These are phyloP conservation scores for Peribolospora baueri DNA, from an alignment of 768 basidiomycete genomes.

Conservation along the genomic window DNA sequence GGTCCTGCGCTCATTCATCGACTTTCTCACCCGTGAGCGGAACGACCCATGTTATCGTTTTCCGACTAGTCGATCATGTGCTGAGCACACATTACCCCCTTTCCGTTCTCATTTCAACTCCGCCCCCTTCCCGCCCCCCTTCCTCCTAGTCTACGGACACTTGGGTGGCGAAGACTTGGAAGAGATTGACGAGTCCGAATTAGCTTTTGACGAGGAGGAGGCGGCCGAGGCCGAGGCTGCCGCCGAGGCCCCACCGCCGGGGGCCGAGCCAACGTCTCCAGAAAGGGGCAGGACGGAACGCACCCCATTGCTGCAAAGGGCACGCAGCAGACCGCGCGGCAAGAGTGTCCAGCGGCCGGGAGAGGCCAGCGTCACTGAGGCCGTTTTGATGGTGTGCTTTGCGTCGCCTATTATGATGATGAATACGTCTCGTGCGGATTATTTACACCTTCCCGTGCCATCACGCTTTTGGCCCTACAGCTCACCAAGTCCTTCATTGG, in stretches of 20 bases:
- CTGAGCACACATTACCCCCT: background rate
- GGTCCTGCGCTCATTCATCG: slow-evolving; percentile 62
- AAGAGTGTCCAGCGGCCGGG: slow-evolving; percentile 43
- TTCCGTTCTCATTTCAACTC: too few relatives aligned
- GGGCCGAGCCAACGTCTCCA: background rate
- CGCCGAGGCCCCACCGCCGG: slow-evolving; percentile 3
- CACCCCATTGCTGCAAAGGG: slow-evolving; percentile 14
- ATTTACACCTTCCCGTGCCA: too few relatives aligned
- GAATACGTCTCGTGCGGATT: background rate
- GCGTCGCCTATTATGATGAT: background rate
- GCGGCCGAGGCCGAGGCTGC: slow-evolving; percentile 7
- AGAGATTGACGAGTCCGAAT: slow-evolving; percentile 62
- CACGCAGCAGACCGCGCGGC: slow-evolving; percentile 16
- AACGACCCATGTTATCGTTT: background rate
- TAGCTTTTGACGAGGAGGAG: slow-evolving; percentile 32
- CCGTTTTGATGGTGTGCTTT: slow-evolving; percentile 58
- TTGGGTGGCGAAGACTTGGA: slow-evolving; percentile 72
- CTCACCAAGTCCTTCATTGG: slow-evolving; percentile 83
- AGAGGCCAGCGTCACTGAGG: slow-evolving; percentile 72
- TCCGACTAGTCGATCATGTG: background rate
- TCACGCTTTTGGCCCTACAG: slow-evolving; percentile 21
- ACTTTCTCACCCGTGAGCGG: slow-evolving; percentile 17
- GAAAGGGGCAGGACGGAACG: slow-evolving; percentile 10
- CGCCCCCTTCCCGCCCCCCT: slow-evolving; percentile 25
- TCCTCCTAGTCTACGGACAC: slow-evolving; percentile 81